Evolutionary conservation across 2,329 filamentous ascomycete species (phyloP).

Genomic region (Alternaria consortialis): DNA sequence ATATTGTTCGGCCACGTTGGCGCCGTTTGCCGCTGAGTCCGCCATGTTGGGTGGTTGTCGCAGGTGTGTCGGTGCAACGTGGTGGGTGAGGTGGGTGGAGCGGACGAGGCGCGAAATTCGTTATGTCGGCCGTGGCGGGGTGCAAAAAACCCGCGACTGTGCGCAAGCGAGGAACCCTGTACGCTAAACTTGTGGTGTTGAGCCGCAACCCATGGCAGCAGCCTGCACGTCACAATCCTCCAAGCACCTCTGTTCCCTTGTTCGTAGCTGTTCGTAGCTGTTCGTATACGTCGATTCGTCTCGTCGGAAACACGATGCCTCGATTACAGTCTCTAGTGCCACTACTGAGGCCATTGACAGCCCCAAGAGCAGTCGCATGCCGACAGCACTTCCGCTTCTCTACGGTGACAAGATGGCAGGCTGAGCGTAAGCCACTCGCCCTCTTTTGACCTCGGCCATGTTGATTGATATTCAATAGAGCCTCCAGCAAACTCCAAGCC

Average conservation of each 20-base stretch:
- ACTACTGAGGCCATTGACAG: slow-evolving; percentile 53
- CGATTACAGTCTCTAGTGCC: slow-evolving; percentile 48
- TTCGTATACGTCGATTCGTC: background rate
- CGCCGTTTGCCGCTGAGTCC: slow-evolving; percentile 42
- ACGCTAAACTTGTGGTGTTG: slow-evolving; percentile 50
- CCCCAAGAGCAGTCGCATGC: slow-evolving; percentile 49
- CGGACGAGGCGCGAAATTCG: slow-evolving; percentile 24
- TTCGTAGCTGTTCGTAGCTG: background rate
- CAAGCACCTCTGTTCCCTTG: background rate
- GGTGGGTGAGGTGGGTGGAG: slow-evolving; percentile 18
- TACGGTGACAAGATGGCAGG: slow-evolving; percentile 36
- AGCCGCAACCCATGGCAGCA: slow-evolving; percentile 24
- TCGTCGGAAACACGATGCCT: slow-evolving; percentile 40
- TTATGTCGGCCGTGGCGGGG: slow-evolving; percentile 24
- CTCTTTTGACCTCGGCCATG: background rate
- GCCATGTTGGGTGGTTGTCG: slow-evolving; percentile 50
- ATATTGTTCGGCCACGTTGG: slow-evolving; percentile 72
- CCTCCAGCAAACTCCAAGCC: slow-evolving; percentile 41
- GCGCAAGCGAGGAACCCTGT: slow-evolving; percentile 46
- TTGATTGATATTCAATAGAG: slow-evolving; percentile 14
- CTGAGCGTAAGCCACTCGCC: slow-evolving; percentile 35
- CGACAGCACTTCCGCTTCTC: slow-evolving; percentile 55
- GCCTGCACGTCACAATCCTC: slow-evolving; percentile 10
- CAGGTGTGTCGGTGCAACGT: slow-evolving; percentile 8
- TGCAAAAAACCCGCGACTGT: slow-evolving; percentile 46